Conservation (phyloP, 129 eudicot genomes). For the Smallanthus sonchifolius region DNA sequence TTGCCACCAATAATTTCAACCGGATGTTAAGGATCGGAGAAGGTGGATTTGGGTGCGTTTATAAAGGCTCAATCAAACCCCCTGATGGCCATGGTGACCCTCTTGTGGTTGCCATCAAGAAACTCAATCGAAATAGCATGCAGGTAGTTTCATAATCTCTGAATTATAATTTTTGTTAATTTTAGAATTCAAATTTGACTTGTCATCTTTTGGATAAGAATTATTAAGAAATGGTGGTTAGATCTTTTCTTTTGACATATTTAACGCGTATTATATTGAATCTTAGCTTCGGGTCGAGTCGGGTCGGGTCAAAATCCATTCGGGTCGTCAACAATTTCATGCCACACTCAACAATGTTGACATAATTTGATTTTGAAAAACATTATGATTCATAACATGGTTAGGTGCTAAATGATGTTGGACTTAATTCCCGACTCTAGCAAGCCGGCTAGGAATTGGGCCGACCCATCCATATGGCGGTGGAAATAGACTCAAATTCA, state of each 20-base stretch:
- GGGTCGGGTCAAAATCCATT: neutral
- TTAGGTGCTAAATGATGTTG: neutral
- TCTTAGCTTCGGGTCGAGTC: too few relatives aligned
- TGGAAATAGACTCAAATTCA: too few relatives aligned
- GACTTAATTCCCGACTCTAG: too few relatives aligned
- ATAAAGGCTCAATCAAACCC: constrained; percentile 59
- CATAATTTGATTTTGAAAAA: neutral
- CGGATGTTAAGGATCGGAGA: constrained; percentile 68
- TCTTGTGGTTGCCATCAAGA: constrained; percentile 70
- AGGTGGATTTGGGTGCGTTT: constrained; percentile 88
- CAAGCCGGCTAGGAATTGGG: too few relatives aligned
- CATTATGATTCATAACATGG: neutral
- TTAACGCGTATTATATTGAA: too few relatives aligned
- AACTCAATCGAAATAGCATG: constrained; percentile 64
- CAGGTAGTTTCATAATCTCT: constrained; percentile 39
- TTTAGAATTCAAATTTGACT: neutral
- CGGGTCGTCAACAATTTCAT: neutral
- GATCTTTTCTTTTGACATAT: too few relatives aligned
- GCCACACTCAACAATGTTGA: neutral
- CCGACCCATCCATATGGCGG: too few relatives aligned
- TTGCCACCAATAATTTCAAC: constrained; percentile 64
- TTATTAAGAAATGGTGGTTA: neutral
- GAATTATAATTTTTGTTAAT: neutral
- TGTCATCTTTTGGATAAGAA: too few relatives aligned
- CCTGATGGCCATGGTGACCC: constrained; percentile 37